phyloP scores from a whole-genome alignment of 441 rosid genomes.

The Populus hybrid region DNA sequence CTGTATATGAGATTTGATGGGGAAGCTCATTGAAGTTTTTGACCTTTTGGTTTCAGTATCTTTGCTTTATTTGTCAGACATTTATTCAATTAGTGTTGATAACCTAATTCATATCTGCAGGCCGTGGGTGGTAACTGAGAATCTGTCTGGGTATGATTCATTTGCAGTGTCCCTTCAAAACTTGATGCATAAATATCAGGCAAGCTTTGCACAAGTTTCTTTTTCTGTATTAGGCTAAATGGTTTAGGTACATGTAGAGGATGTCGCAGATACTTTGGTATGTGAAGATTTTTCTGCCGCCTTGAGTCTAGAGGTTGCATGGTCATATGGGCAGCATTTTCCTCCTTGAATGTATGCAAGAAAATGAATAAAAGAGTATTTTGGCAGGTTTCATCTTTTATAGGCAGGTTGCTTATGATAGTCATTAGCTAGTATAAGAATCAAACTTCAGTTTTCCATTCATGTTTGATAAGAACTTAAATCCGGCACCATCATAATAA shows the following conservation, averaged over 20 bases:
- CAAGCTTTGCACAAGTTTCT: conserved; percentile 9
- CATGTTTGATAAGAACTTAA: neutral
- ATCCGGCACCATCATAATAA: neutral
- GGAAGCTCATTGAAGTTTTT: neutral
- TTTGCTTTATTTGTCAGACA: neutral
- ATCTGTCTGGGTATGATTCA: conserved; percentile 11
- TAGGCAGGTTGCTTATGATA: neutral
- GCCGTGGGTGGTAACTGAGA: conserved; percentile 40
- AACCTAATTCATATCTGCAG: conserved; percentile 25
- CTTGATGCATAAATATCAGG: conserved; percentile 27
- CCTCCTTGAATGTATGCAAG: neutral
- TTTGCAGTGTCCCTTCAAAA: conserved; percentile 11
- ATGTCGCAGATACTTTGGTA: neutral
- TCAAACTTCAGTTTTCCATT: neutral
- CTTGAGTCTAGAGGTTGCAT: neutral
- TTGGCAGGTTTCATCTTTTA: neutral
- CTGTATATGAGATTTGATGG: neutral
- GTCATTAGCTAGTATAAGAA: neutral
- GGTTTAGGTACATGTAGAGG: neutral
- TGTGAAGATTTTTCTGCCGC: neutral
- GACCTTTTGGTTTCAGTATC: neutral
- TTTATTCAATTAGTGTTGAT: neutral
- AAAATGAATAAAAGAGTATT: neutral
- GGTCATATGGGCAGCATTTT: neutral
- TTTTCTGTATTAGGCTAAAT: neutral